Evolutionary conservation across 371 early-diverging fungal species (phyloP).

Genomic region (Parasitella parasitica): DNA sequence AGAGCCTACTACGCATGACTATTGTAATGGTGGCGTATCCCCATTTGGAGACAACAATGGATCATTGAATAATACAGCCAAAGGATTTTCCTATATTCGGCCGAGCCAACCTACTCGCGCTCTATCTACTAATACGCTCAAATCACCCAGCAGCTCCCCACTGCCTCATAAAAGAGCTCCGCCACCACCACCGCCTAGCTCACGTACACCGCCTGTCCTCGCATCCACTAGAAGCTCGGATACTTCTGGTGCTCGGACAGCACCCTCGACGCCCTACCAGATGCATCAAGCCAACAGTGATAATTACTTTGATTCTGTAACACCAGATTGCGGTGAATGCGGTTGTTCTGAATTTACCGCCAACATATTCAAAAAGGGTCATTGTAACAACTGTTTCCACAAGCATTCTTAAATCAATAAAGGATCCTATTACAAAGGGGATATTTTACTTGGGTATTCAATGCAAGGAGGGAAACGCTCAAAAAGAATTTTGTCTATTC

Average conservation of each 20-base stretch:
- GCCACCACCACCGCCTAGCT: conserved; percentile 13
- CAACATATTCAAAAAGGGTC: conserved; percentile 66
- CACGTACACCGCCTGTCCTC: conserved; percentile 4
- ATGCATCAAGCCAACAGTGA: neutral
- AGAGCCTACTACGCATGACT: neutral
- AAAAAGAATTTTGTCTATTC: neutral
- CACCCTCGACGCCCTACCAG: conserved; percentile 12
- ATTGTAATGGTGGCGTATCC: neutral
- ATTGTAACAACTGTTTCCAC: conserved; percentile 73
- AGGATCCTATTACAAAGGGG: neutral
- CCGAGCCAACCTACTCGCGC: conserved; percentile 4
- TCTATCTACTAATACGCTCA: neutral
- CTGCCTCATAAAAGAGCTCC: conserved; percentile 1
- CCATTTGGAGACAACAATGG: conserved; percentile 6
- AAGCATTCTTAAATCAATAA: conserved; percentile 37
- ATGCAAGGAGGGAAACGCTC: neutral
- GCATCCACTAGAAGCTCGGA: neutral
- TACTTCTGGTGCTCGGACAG: neutral
- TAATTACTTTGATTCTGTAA: conserved; percentile 6
- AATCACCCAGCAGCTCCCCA: conserved; percentile 9
- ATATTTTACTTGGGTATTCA: too few species aligned
- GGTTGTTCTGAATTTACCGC: conserved; percentile 67
- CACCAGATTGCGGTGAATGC: conserved; percentile 37
- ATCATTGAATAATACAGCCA: neutral
- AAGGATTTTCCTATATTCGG: neutral